Evolutionary conservation across 140 eudicot genomes (phyloP), one percentile per base, ranked within the genome.

Genomic region (Erigeron philadelphicus): DNA sequence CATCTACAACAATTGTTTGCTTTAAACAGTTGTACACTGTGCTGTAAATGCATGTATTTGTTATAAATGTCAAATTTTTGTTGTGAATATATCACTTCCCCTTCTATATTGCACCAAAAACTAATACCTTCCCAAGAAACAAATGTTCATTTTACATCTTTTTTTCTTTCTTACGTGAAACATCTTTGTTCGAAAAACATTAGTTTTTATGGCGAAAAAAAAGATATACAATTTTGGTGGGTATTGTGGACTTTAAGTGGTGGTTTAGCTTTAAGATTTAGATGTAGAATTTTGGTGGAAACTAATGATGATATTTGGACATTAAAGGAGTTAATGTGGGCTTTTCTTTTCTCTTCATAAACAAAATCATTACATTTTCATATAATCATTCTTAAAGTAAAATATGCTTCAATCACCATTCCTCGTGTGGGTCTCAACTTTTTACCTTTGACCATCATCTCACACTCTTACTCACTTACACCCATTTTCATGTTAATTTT

Each of bases 381-480:
- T 78, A 49, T 66, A 72, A 78, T 78, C 74, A 78, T 78, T 78
- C 15, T 57, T 78, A 65, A 72, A 78, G 66, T 74, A 72, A 72
- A 65, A 72, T 57, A 65, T 78, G 82, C 82, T 72, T 72, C 78
- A 72, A 78, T 78, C 82, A 78, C 40, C 78, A 72, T 66, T 72
- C 82, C 82, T 72, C 82, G 82, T 78, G 82, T 78, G 82, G 82
- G 82, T 72, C 82, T 78, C 55, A 64, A 66, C 69, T 78, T 71
- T 62, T 71, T 35, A 72, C 73, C 74, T 78, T 78, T 78, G 82
- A 78, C 82, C 74, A 72, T 78, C 74, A 73, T 58, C 55, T 77
- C 73, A 72, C 16, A 31, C 12, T 45, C 49, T 7, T 1, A 45
- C 11, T 71, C 25, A 21, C 25, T 44, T 31, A 49, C 68, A 60